Conservation (phyloP, 2,329 filamentous ascomycete genomes). For the Neocatenulostroma microsporum region DNA sequence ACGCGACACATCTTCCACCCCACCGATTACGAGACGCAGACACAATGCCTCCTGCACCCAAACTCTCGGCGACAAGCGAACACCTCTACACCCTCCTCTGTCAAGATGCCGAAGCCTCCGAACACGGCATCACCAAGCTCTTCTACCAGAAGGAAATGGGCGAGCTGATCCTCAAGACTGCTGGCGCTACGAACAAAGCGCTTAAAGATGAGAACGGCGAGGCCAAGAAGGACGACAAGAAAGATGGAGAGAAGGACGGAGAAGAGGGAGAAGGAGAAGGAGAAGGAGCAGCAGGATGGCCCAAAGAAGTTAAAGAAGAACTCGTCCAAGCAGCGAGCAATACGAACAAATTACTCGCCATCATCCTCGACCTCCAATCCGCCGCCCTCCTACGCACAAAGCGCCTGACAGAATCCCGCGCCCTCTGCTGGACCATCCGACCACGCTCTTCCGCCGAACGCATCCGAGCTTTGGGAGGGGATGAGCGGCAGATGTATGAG, state of each 20-base stretch:
- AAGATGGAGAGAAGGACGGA: too few species aligned
- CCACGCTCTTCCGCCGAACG: conserved; percentile 24
- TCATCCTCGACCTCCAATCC: conserved; percentile 26
- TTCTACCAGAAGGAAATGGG: conserved; percentile 23
- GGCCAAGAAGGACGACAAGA: too few species aligned
- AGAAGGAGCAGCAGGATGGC: too few species aligned
- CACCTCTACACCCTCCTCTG: conserved; percentile 23
- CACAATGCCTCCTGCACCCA: conserved; percentile 13
- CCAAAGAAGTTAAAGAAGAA: conserved; percentile 11
- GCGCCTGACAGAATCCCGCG: conserved; percentile 18
- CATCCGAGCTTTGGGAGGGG: conserved; percentile 44
- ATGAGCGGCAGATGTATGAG: conserved; percentile 80
- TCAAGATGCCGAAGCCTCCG: conserved; percentile 14
- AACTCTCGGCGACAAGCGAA: conserved; percentile 20
- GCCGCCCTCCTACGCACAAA: conserved; percentile 27
- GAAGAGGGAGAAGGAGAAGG: too few species aligned
- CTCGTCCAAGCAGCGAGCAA: too few species aligned
- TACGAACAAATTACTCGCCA: conserved; percentile 25
- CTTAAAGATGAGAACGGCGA: too few species aligned
- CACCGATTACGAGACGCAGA: too few species aligned
- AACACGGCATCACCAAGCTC: conserved; percentile 24
- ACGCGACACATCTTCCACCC: too few species aligned
- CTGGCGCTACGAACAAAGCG: too few species aligned
- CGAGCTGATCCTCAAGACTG: conserved; percentile 6
- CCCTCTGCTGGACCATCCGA: conserved; percentile 24